Base-by-base conservation (phyloP, 257 asterid genomes). In the Nicotiana sylvestris region DNA sequence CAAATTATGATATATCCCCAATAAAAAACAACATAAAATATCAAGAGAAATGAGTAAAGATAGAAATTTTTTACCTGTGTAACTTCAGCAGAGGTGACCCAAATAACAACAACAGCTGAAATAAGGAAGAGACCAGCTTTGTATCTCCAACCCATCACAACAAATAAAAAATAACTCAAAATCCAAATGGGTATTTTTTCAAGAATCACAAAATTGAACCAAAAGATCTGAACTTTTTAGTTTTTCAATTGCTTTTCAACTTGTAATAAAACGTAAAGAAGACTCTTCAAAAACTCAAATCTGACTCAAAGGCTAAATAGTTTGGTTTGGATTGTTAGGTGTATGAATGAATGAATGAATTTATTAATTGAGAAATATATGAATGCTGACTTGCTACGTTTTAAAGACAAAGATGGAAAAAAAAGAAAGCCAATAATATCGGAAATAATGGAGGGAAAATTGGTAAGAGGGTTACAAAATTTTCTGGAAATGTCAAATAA, bases 1-100 rank as follows among this genome's bases (percentile, higher is more conserved):
- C 18, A 74, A 74, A 74, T 74, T 46, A 6, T 33, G 25, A 25
- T 68, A 61, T 29, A 79, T 29, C 6, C 13, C 69, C 16, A 61
- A 12, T 37, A 39, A 12, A 3, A 81, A 57, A 43, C 30, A 46
- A 46, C 4, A 4, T 17, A 39, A 30, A 81, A 60, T 25, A 33
- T 15, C 1, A 17, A 58, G 76, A 46, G 29, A 65, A 76, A 33
- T 15, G 77, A 37, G 55, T 46, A 77, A 77, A 33, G 27, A 43
- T 17, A 46, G 66, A 35, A 81, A 65, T 8, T 30, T 39, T 64
- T 43, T 68, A 96, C 99, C 99, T 96, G 99, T 53, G 99, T 96
- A 82, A 96, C 98, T 92, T 96, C 99, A 37, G 99, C 99, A 33
- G 99, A 96, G 85, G 97, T 90, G 76, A 96, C 99, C 99, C 99